Percentiles rank a stretch among this genome's conserved stretches.
Evolutionary conservation across 805 yeast genomes (phyloP).

Genomic region (Lachancea mirantina): DNA sequence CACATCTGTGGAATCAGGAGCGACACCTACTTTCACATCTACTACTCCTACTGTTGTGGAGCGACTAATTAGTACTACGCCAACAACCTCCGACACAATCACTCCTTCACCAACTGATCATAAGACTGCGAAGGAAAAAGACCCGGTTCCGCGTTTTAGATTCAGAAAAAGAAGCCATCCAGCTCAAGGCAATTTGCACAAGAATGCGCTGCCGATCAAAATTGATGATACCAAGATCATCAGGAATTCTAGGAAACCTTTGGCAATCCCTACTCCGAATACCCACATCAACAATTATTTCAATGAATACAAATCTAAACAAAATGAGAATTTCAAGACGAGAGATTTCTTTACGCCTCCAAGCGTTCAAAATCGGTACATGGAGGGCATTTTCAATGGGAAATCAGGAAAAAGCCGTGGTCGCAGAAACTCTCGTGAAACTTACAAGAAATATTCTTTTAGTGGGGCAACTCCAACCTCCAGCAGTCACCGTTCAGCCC

Average conservation of each 20-base stretch:
- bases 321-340: conserved; percentile 40
- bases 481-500: conserved; percentile 10
- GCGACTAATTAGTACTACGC: neutral
- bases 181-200: conserved; percentile 10
- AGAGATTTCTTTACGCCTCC: conserved; percentile 77
- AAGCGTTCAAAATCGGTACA: conserved; percentile 59
- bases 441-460: conserved; percentile 21
- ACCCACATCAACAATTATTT: conserved; percentile 36
- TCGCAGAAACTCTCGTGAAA: conserved; percentile 13
- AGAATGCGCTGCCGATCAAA: conserved; percentile 19
- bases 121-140: conserved; percentile 7
- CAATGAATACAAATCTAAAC: conserved; percentile 29
- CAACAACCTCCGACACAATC: conserved; percentile 8
- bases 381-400: conserved; percentile 52
- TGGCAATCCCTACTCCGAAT: conserved; percentile 57
- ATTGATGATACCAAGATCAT: conserved; percentile 23
- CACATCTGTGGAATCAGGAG: conserved; percentile 3
- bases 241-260: conserved; percentile 45
- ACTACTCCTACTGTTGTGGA: conserved; percentile 6
- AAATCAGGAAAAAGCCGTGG: conserved; percentile 26
- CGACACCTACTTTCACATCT: conserved; percentile 5
- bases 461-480: conserved; percentile 18
- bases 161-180: conserved; percentile 24
- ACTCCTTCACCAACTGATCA: conserved; percentile 9
- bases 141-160: conserved; percentile 27